Base-by-base conservation (phyloP, 768 basidiomycete species). In the Termitomyces heimii region DNA sequence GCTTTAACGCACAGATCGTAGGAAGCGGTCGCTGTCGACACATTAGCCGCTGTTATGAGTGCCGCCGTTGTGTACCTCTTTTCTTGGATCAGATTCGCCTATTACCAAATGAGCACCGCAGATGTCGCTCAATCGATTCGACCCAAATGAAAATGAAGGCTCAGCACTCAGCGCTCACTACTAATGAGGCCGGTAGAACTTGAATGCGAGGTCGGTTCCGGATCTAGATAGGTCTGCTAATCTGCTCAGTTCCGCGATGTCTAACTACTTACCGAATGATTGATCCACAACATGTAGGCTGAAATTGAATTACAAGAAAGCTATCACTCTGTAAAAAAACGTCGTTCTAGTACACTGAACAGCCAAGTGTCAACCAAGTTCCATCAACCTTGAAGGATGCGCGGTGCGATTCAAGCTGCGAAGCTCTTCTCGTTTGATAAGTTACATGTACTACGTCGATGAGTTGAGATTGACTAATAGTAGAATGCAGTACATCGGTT, bases 1-100 rank as follows among this genome's bases (percentile, higher is more conserved):
- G 63, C 60, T 10, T 10, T 26, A 20, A 61, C 24, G 57, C 69
- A 71, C 9, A 65, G 44, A 42, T 7, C 31, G 6, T 31, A 31
- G 31, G 31, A 31, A 31, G 31, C 31, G 6, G 31, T 31, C 6
- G 6, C 31, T 31, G 31, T 31, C 3, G 6, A 31, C 1, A 31
- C 10, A 31, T 31, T 31, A 31, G 31, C 31, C 10, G 5, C 31
- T 31, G 1, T 31, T 31, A 31, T 31, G 31, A 6, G 31, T 31
- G 7, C 29, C 29, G 4, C 4, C 29, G 31, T 31, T 31, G 31
- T 1, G 31, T 31, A 31, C 6, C 31, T 3, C 7, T 31, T 31
- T 8, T 9, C 5, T 31, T 31, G 31, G 31, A 31, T 6, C 31
- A 31, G 31, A 9, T 31, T 9, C 1, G 31, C 10, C 8, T 31